Base-by-base conservation (phyloP, 345 rosid species). In the Salix purpurea region DNA sequence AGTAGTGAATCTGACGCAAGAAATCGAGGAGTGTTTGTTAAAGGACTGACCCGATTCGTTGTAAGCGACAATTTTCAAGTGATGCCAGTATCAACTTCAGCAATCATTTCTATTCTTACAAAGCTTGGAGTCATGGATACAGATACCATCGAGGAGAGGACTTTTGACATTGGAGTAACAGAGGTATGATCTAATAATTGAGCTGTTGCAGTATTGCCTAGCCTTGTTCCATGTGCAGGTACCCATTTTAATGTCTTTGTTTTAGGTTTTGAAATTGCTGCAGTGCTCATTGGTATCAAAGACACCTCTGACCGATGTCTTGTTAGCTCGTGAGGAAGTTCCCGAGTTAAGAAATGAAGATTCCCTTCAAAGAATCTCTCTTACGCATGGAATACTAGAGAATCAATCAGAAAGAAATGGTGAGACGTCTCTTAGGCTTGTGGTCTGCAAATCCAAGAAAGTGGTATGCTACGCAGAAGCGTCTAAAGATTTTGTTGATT, bases 401-500 rank as follows among this genome's bases (percentile, higher is more conserved):
- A 7, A n/a, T 21, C 65, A 64, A 46, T 32, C 71, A 65, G 34
- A 75, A 69, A 46, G 10, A 23, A 32, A 37, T 71, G 34, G 13
- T 36, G 30, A 69, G 61, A 76, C 77, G 28, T 4, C 19, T 30
- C 71, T 76, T 24, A 81, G 37, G 61, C 78, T 81, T 58, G 6
- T 50, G 6, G 10, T 74, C 3, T 80, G 82, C 72, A 85, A 82
- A 80, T 77, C 84, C 13, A 72, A 32, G 66, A 75, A 77, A 10
- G 65, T 12, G 30, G 77, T 73, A n/a, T 78, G 77, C 21, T 72
- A 54, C 62, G 83, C 76, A 24, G 85, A 85, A 60, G 84, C 61
- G 3, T 68, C 66, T 9, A 72, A 80, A 23, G 81, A 77, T 58
- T 80, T 75, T 61, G 80, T 78, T 69, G 72, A 82, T 73, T 70